Percentiles rank a stretch among this genome's conserved stretches.
phyloP scores from a whole-genome alignment of 768 basidiomycete genomes.

The Boletus rubroflammeus region DNA sequence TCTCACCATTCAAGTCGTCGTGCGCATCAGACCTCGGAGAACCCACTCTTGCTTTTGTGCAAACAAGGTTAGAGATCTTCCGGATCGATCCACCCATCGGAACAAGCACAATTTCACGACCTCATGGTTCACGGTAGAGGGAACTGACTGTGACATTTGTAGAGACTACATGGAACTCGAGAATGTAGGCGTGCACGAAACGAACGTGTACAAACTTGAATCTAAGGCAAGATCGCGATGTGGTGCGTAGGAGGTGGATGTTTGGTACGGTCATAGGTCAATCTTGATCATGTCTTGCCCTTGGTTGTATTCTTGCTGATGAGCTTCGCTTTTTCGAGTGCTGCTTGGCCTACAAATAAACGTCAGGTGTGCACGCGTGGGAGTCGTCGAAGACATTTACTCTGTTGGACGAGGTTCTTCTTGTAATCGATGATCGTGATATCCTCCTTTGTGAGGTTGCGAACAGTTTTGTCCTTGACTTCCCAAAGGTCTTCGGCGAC shows the following conservation, averaged over 20 bases:
- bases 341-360: constrained; percentile 57
- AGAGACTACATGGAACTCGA: constrained; percentile 12
- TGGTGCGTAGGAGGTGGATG: constrained; percentile 8
- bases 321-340: constrained; percentile 91
- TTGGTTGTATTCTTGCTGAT: constrained; percentile 80
- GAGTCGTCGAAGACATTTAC: constrained; percentile 39
- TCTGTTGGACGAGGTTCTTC: constrained; percentile 75
- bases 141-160: constrained; percentile 17
- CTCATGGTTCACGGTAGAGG: constrained; percentile 3
- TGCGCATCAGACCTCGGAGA: constrained; percentile 25
- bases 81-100: constrained; percentile 13
- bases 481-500: constrained; percentile 99
- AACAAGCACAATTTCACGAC: constrained; percentile 8
- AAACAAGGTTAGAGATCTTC: constrained; percentile 17
- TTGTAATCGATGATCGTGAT: constrained; percentile 95
- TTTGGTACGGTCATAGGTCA: neutral
- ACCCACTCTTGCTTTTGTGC: constrained; percentile 17
- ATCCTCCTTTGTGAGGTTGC: constrained; percentile 86
- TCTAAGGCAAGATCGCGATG: constrained; percentile 10
- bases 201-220: constrained; percentile 11
- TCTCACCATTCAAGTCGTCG: constrained; percentile 7
- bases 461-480: constrained; percentile 90
- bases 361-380: neutral
- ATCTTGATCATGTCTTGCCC: constrained; percentile 52
- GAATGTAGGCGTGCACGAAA: constrained; percentile 12